A percentile compares a stretch with the other conserved stretches of the same genome.
Conservation (phyloP, 345 rosid genomes). For the Rhodamnia argentea region DNA sequence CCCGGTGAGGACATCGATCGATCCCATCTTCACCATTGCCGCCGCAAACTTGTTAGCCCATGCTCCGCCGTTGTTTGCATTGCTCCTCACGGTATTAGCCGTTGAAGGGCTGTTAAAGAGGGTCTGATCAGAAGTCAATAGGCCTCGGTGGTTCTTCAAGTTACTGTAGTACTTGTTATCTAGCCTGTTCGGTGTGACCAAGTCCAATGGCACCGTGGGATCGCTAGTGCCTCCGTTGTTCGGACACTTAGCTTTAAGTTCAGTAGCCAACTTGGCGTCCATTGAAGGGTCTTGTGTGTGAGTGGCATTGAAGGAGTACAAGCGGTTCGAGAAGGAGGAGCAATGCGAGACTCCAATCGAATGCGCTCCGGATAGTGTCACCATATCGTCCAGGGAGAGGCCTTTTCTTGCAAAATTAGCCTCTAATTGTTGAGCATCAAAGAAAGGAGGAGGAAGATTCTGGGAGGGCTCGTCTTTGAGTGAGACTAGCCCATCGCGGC, state of each 20-base stretch:
- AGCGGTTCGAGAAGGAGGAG: constrained; percentile 6
- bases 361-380: constrained; percentile 21
- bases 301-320: constrained; percentile 1
- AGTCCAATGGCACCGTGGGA: not conserved
- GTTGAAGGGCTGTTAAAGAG: not conserved
- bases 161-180: constrained; percentile 3
- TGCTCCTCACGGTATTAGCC: not conserved
- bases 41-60: constrained; percentile 2
- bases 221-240: not conserved
- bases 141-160: not conserved
- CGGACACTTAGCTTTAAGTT: not conserved
- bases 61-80: not conserved
- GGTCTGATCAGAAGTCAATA: not conserved
- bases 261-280: not conserved
- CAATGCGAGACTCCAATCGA: constrained; percentile 13
- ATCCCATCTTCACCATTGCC: constrained; percentile 19
- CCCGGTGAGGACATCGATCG: constrained; percentile 7
- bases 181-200: not conserved
- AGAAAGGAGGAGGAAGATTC: constrained; percentile 4
- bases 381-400: constrained; percentile 12
- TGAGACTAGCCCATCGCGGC: constrained; percentile 9
- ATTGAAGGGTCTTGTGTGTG: constrained; percentile 7
- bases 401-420: constrained; percentile 5
- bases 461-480: not conserved
- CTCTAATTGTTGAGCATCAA: constrained; percentile 2